Base-by-base conservation (phyloP, 306 rosid genomes). In the Castanospermum australe region DNA sequence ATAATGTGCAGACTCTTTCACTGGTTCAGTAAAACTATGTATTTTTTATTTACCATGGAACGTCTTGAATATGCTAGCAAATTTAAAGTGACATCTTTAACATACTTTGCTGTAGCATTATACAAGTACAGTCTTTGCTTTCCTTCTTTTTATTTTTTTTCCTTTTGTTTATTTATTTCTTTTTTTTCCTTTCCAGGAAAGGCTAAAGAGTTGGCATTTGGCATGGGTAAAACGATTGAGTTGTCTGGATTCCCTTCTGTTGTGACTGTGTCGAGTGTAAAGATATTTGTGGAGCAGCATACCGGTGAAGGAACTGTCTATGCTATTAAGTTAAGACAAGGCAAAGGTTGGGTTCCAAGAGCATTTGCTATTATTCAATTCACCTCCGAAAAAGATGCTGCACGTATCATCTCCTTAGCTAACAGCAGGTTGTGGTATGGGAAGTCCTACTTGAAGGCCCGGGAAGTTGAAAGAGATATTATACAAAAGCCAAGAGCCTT, bases 311-410 rank as follows among this genome's bases (percentile, higher is more conserved):
- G 81, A 73, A 86, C 88, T 73, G 81, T 91, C 20, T 81, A n/a
- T 65, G 91, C 91, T 67, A 68, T 88, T 13, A 91, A 84, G 82
- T 1, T 87, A 36, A 89, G 94, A 66, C 65, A 11, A 22, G 73
- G 84, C 25, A 86, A 77, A 73, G 77, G 73, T 5, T 56, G 47
- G 24, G 21, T 10, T 71, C 35, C 22, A 39, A 85, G 89, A 75
- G 81, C 86, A 54, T 84, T 3, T 84, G 97, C 97, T 42, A 87
- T 82, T 39, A 84, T 94, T 56, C 97, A 92, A 76, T 94, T 94
- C 83, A 82, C 64, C 25, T 13, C 65, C 0, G 42, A 36, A 56
- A 9, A 36, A 24, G 42, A 2, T 50, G 94, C 92, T 76, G 77
- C 86, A 35, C 0, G 0, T 18, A 84, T 94, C 59, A 33, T 73